A percentile compares a stretch with the other conserved stretches of the same genome.
Evolutionary conservation across 495 filamentous ascomycete genomes (phyloP).

Genomic region (Lentithecium fluviatile): DNA sequence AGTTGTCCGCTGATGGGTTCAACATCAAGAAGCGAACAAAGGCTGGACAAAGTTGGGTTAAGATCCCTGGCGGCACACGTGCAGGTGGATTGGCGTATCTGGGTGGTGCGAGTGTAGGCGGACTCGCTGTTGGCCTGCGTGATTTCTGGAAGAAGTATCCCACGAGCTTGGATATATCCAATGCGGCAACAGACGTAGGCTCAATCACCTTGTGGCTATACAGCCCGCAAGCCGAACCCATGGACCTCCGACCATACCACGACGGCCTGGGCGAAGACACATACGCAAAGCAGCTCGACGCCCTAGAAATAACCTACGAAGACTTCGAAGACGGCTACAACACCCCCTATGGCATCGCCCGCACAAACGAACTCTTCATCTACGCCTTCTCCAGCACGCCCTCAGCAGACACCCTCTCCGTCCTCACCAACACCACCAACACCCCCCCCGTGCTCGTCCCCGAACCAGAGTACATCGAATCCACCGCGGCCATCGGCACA

Average conservation of each 20-base stretch:
- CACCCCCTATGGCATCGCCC: conserved; percentile 14
- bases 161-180: conserved; percentile 11
- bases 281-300: conserved; percentile 16
- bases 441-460: conserved; percentile 15
- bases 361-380: conserved; percentile 20
- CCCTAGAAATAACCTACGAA: conserved; percentile 19
- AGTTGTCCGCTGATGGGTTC: conserved; percentile 14
- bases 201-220: conserved; percentile 21
- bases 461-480: conserved; percentile 7
- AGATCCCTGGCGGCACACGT: conserved; percentile 19
- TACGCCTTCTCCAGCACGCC: conserved; percentile 20
- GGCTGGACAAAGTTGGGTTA: conserved; percentile 17
- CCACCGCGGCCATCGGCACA: conserved; percentile 7
- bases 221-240: conserved; percentile 12
- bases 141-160: conserved; percentile 28
- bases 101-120: conserved; percentile 13
- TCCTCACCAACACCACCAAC: conserved; percentile 14
- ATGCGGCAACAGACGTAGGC: conserved; percentile 8
- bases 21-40: conserved; percentile 19
- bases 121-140: conserved; percentile 19
- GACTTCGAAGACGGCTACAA: conserved; percentile 18
- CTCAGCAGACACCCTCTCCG: conserved; percentile 6
- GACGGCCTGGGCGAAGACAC: conserved; percentile 19
- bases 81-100: conserved; percentile 18
- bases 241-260: conserved; percentile 17